phyloP scores from a whole-genome alignment of 352 stramenopile genomes.

The Blastocystis sp. region DNA sequence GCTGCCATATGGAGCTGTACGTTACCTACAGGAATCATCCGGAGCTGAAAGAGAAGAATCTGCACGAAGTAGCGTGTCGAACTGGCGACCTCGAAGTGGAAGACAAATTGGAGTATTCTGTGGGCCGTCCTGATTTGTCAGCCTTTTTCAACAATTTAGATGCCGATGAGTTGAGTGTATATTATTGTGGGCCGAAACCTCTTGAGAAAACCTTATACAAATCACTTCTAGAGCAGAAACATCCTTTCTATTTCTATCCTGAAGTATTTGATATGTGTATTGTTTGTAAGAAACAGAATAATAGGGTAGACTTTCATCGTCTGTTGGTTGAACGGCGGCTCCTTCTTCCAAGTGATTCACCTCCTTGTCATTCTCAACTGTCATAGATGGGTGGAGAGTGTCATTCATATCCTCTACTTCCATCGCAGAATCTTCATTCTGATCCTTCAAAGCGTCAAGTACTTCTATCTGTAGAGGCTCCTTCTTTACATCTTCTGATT shows the following conservation, averaged over 20 bases:
- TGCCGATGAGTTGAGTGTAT: background rate
- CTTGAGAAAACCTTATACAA: background rate
- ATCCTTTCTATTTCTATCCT: background rate
- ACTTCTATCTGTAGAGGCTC: background rate
- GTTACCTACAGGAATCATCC: background rate
- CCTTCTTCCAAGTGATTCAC: too few relatives aligned
- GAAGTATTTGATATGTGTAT: conserved; percentile 39
- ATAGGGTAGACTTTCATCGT: too few relatives aligned
- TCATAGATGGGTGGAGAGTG: background rate
- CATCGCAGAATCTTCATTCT: background rate
- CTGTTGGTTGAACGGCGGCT: background rate
- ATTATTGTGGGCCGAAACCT: background rate
- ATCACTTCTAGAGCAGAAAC: background rate
- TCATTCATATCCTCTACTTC: background rate
- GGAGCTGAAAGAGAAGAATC: background rate
- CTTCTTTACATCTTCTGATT: too few relatives aligned
- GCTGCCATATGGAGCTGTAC: background rate
- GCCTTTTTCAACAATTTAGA: background rate
- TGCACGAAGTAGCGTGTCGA: background rate
- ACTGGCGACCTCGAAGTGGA: background rate
- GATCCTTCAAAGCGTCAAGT: background rate
- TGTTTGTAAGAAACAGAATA: background rate
- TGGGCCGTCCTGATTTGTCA: conserved; percentile 7
- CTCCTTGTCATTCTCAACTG: too few relatives aligned
- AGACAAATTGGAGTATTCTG: background rate